Evolutionary conservation across 768 basidiomycete genomes (phyloP).

Genomic region (Sporobolomyces phaffii): DNA sequence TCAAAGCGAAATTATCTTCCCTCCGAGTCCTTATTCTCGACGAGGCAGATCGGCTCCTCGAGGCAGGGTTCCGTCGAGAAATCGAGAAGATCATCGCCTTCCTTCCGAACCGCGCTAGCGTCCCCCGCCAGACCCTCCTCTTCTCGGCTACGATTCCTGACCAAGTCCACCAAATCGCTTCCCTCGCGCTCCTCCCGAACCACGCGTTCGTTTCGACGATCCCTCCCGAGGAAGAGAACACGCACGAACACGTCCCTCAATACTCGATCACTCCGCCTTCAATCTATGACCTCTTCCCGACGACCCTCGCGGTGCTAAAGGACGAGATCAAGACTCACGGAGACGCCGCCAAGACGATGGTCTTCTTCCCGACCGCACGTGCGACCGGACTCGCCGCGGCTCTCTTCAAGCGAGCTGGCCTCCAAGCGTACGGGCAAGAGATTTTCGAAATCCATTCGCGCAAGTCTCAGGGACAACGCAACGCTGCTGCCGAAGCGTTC

Average conservation of each 20-base stretch:
- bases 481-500: slow-evolving; percentile 53
- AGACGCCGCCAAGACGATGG: slow-evolving; percentile 51
- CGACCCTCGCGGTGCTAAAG: slow-evolving; percentile 48
- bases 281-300: slow-evolving; percentile 50
- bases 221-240: slow-evolving; percentile 55
- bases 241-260: slow-evolving; percentile 60
- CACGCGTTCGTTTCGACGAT: slow-evolving; percentile 57
- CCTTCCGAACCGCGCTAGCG: slow-evolving; percentile 15
- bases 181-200: slow-evolving; percentile 45
- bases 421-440: slow-evolving; percentile 19
- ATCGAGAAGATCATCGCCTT: slow-evolving; percentile 43
- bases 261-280: slow-evolving; percentile 27
- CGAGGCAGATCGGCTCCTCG: slow-evolving; percentile 48
- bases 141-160: slow-evolving; percentile 50
- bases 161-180: slow-evolving; percentile 51
- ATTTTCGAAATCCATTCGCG: slow-evolving; percentile 53
- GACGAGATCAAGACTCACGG: slow-evolving; percentile 45
- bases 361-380: slow-evolving; percentile 63
- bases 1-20: slow-evolving; percentile 47
- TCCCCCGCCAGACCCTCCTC: slow-evolving; percentile 48
- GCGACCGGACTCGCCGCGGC: slow-evolving; percentile 52
- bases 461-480: slow-evolving; percentile 53
- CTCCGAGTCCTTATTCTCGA: slow-evolving; percentile 51
- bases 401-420: slow-evolving; percentile 42
- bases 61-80: slow-evolving; percentile 46